Conservation (phyloP, 768 basidiomycete genomes). For the Terana coerulea region DNA sequence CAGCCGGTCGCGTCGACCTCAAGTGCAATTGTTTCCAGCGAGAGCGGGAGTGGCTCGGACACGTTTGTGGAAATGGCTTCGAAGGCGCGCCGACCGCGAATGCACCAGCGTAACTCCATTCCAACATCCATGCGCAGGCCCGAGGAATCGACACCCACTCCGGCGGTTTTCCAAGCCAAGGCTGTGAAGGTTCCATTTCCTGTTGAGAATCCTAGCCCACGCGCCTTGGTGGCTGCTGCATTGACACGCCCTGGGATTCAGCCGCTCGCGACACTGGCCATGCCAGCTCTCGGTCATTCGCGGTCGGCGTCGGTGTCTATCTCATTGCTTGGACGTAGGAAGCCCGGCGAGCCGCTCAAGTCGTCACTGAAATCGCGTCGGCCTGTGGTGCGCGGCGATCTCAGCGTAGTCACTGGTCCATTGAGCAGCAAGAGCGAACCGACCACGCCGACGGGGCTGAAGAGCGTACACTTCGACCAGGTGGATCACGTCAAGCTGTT, state of each 20-base stretch:
- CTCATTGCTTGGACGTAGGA: conserved; percentile 71
- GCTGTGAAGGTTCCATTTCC: conserved; percentile 9
- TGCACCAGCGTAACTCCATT: conserved; percentile 23
- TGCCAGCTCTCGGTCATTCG: conserved; percentile 5
- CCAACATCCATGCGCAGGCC: conserved; percentile 27
- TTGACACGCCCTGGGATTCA: background rate
- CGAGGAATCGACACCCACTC: conserved; percentile 42
- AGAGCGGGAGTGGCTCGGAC: conserved; percentile 16
- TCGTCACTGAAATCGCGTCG: conserved; percentile 80
- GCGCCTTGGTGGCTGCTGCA: background rate
- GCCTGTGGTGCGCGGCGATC: conserved; percentile 38
- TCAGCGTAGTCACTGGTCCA: conserved; percentile 47
- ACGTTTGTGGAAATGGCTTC: conserved; percentile 19
- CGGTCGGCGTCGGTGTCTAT: conserved; percentile 24
- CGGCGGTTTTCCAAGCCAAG: conserved; percentile 28
- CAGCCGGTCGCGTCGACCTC: conserved; percentile 6
- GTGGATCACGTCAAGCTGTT: conserved; percentile 95
- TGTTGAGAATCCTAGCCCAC: conserved; percentile 8
- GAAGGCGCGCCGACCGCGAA: conserved; percentile 23
- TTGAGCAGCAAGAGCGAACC: conserved; percentile 66
- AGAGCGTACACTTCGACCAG: conserved; percentile 93
- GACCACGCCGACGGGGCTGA: conserved; percentile 69
- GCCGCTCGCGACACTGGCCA: background rate
- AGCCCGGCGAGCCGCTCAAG: conserved; percentile 91
- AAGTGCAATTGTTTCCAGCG: conserved; percentile 1